Base-by-base conservation (phyloP, 129 eudicot species). In the Flaveria robusta region DNA sequence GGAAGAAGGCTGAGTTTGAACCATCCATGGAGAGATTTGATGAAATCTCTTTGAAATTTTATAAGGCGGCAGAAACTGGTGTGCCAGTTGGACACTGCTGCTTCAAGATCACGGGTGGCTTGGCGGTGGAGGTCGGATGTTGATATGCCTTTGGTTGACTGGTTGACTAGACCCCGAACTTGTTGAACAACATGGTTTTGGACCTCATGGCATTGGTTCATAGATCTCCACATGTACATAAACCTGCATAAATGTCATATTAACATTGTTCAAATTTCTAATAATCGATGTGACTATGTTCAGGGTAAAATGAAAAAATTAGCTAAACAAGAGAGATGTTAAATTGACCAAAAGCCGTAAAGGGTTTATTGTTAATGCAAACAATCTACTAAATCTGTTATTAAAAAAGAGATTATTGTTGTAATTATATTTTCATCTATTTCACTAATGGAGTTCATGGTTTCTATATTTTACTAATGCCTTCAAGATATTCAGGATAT, bases 211-310 rank as follows among this genome's bases (percentile, higher is more conserved):
- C 80, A 88, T 78, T 90, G 98, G 78, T 93, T 90, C 97, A 90
- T 93, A 4, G 97, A 86, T 88, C 72, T 87, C 98, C 98, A 93
- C 98, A 88, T 93, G 91, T 93, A 90, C 98, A 93, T 93, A 70
- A 90, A 88, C 83, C 98, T 93, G 89, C 83, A 82, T 69, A 56
- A 31, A 70, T 68, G 7, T 62, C 45, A 74, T 19, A 20, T 45
- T 19, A 59, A 19, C 37, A 58, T 27, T 23, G 68, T 75, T 65
- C 50, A 64, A 16, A 58, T 26, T 9, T 50, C 56, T 15, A 14
- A 10, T 59, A 74, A 20, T 42, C 54, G n/a, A n/a, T n/a, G n/a
- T n/a, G n/a, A n/a, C 19, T 13, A 46, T 27, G 31, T 27, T 27
- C 31, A 4, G 31, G 31, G 31, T 27, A 27, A 27, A 27, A 27